These are phyloP conservation scores for Arbutus unedo DNA, from an alignment of 148 eudicot genomes.

Conservation along the genomic window DNA sequence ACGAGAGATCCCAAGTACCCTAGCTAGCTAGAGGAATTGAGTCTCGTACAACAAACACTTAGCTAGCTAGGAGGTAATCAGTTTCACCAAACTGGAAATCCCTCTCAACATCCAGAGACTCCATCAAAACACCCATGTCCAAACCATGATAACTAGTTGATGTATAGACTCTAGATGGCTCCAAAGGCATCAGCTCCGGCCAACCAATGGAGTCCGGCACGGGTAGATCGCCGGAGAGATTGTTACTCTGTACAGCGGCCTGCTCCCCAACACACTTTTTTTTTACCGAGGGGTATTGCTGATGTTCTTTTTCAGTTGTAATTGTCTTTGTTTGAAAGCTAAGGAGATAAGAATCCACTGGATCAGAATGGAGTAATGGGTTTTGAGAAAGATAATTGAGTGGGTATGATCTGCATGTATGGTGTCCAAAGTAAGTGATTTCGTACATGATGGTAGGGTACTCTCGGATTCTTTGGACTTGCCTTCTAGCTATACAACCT, in stretches of 20 bases:
- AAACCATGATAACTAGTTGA: slow-evolving; percentile 7
- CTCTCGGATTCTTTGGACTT: slow-evolving; percentile 37
- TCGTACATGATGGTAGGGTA: no score
- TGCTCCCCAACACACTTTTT: slow-evolving; percentile 1
- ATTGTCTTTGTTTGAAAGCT: slow-evolving; percentile 5
- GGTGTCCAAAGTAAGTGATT: slow-evolving; percentile 43
- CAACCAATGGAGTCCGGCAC: background rate
- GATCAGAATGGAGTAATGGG: slow-evolving; percentile 1
- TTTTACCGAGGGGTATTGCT: background rate
- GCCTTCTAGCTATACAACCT: slow-evolving; percentile 41
- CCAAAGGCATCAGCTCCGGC: slow-evolving; percentile 18
- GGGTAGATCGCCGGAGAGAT: background rate
- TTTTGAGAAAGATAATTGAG: background rate
- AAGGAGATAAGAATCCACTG: background rate
- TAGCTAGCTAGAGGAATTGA: background rate
- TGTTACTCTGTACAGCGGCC: background rate
- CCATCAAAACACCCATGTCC: background rate
- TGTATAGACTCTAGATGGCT: background rate
- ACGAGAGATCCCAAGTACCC: background rate
- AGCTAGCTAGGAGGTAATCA: background rate
- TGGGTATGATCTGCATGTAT: slow-evolving; percentile 27
- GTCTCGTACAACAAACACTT: background rate
- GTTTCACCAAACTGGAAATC: slow-evolving; percentile 5
- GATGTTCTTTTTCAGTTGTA: background rate
- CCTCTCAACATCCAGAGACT: slow-evolving; percentile 3